phyloP scores from a whole-genome alignment of 306 rosid genomes.

The Vachellia pachyceras region DNA sequence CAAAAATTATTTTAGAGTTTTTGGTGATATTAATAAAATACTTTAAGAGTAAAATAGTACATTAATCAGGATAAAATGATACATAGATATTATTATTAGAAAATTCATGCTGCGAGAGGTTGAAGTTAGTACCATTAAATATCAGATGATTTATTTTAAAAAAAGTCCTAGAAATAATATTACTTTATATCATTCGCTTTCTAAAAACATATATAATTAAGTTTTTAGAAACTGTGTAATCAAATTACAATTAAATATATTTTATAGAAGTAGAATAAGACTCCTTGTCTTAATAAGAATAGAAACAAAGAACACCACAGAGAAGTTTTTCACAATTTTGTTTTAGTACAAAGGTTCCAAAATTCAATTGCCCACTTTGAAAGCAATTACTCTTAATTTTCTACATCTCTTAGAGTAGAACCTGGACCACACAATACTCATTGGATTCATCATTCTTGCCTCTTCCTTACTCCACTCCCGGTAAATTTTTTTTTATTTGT shows the following conservation, averaged over 20 bases:
- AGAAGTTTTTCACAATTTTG: background rate
- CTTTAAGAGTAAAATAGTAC: too few species aligned
- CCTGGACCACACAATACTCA: background rate
- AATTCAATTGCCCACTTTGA: background rate
- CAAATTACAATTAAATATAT: too few species aligned
- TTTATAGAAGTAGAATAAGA: background rate
- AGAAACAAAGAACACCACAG: background rate
- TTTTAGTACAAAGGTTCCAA: background rate
- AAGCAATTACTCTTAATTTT: slow-evolving; percentile 3
- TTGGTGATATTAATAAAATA: too few species aligned
- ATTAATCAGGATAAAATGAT: too few species aligned
- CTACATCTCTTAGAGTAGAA: background rate
- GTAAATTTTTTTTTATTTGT: background rate
- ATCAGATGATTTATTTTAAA: too few species aligned
- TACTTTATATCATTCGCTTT: background rate
- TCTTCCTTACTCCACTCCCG: background rate
- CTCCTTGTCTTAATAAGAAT: background rate
- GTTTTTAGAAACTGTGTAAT: too few species aligned
- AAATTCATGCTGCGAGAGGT: too few species aligned
- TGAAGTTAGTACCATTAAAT: background rate
- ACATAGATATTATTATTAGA: too few species aligned
- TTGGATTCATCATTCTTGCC: background rate
- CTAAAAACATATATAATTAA: background rate
- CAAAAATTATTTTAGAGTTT: too few species aligned
- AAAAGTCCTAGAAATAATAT: too few species aligned